A percentile compares a stretch with the other conserved stretches of the same genome.
phyloP scores from a whole-genome alignment of 306 rosid species.

The Parietaria judaica region DNA sequence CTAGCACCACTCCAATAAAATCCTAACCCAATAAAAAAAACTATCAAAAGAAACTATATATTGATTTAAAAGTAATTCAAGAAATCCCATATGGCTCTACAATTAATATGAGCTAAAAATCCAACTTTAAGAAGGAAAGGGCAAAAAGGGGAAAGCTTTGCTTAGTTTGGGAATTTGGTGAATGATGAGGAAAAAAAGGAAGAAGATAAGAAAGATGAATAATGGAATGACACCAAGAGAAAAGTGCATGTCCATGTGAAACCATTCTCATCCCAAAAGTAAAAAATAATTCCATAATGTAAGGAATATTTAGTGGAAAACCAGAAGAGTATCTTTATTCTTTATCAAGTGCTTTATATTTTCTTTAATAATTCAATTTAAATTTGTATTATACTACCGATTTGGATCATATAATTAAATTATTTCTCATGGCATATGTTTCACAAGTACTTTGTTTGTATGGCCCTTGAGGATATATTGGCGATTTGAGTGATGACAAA shows the following conservation, averaged over 20 bases:
- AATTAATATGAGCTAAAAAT: neutral
- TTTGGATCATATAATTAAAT: neutral
- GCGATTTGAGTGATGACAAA: neutral
- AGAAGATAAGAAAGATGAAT: neutral
- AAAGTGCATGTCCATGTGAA: slow-evolving; percentile 5
- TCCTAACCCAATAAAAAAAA: neutral
- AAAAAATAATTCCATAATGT: neutral
- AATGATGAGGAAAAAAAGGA: neutral
- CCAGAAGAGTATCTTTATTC: neutral
- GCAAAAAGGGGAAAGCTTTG: neutral
- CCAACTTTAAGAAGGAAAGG: neutral
- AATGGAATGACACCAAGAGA: neutral
- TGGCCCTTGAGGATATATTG: neutral
- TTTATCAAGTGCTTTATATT: neutral
- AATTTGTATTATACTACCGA: neutral
- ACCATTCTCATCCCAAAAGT: neutral
- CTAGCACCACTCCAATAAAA: slow-evolving; percentile 8
- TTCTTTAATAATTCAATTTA: neutral
- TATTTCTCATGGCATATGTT: slow-evolving; percentile 2
- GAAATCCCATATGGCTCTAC: neutral
- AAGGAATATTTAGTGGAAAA: neutral
- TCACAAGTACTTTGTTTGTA: neutral
- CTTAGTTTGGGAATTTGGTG: neutral
- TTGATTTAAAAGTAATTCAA: neutral
- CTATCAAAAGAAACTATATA: neutral